phyloP scores from a whole-genome alignment of 148 eudicot species.

The Limonium bicolor region DNA sequence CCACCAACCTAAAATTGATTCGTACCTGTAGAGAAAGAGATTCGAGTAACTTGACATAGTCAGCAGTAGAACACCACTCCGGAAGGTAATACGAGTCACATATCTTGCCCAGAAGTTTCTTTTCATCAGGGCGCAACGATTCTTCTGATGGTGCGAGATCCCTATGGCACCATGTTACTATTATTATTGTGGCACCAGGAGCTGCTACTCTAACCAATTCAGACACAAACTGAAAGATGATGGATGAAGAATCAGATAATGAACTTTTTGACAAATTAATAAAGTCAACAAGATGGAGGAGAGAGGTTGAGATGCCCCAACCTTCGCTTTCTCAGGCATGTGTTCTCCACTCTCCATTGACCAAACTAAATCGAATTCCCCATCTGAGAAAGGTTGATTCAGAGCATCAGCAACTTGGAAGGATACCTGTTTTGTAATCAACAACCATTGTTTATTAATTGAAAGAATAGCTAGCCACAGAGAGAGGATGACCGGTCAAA shows the following conservation, averaged over 20 bases:
- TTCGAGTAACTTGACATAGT: conserved; percentile 61
- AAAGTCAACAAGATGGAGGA: not conserved
- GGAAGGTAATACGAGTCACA: conserved; percentile 86
- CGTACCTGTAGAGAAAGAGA: conserved; percentile 69
- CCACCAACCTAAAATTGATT: too few species aligned
- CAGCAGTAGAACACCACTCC: conserved; percentile 85
- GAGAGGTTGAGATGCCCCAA: too few species aligned
- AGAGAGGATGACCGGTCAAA: too few species aligned
- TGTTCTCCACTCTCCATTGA: conserved; percentile 99
- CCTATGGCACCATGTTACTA: conserved; percentile 98
- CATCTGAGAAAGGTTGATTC: conserved; percentile 85
- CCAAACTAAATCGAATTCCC: conserved; percentile 85
- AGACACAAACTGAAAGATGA: conserved; percentile 38
- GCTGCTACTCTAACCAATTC: conserved; percentile 91
- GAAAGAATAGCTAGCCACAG: too few species aligned
- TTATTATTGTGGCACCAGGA: conserved; percentile 73
- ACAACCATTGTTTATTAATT: too few species aligned
- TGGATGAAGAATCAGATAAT: conserved; percentile 1
- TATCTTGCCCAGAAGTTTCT: conserved; percentile 47
- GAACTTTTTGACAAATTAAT: not conserved
- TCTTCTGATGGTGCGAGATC: conserved; percentile 67
- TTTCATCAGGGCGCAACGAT: conserved; percentile 59
- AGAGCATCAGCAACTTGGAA: conserved; percentile 95
- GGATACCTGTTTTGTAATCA: conserved; percentile 38
- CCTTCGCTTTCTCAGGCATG: conserved; percentile 94